These are phyloP conservation scores for apple (Malus domestica) DNA, from an alignment of 306 rosid genomes.

Conservation along the genomic window DNA sequence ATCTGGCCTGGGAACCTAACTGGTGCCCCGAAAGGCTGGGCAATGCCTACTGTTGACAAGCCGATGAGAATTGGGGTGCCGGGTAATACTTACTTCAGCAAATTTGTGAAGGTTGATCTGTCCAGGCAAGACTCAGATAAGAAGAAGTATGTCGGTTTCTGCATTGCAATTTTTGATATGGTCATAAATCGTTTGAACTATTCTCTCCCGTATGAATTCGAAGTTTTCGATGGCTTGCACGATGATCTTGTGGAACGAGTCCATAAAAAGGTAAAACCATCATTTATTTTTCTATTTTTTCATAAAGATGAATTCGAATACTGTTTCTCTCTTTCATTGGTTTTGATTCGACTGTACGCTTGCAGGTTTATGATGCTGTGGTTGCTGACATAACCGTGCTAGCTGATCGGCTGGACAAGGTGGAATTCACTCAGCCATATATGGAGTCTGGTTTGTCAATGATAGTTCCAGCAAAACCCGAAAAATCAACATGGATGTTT, in stretches of 20 bases:
- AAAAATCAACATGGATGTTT: constrained; percentile 50
- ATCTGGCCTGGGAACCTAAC: constrained; percentile 58
- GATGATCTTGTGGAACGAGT: constrained; percentile 43
- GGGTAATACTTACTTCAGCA: constrained; percentile 41
- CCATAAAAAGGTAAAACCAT: constrained; percentile 38
- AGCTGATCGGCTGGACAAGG: constrained; percentile 34
- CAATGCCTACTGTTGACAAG: constrained; percentile 37
- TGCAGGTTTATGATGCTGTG: constrained; percentile 48
- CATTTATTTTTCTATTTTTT: not conserved
- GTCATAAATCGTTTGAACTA: constrained; percentile 27
- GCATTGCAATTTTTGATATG: constrained; percentile 37
- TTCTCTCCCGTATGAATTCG: constrained; percentile 34
- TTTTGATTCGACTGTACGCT: not conserved
- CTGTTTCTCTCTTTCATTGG: not conserved
- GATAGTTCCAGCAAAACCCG: constrained; percentile 35
- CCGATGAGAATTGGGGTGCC: constrained; percentile 62
- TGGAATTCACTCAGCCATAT: constrained; percentile 65
- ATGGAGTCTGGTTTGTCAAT: constrained; percentile 58
- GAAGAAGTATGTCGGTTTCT: constrained; percentile 41
- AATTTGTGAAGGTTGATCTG: constrained; percentile 45
- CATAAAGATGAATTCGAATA: not conserved
- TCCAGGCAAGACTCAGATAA: constrained; percentile 5
- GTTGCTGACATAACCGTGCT: constrained; percentile 59
- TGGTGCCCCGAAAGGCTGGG: constrained; percentile 56
- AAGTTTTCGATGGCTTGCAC: constrained; percentile 28